Evolutionary conservation across 2,329 filamentous ascomycete genomes (phyloP).

Genomic region (Xylariaceae sp.): DNA sequence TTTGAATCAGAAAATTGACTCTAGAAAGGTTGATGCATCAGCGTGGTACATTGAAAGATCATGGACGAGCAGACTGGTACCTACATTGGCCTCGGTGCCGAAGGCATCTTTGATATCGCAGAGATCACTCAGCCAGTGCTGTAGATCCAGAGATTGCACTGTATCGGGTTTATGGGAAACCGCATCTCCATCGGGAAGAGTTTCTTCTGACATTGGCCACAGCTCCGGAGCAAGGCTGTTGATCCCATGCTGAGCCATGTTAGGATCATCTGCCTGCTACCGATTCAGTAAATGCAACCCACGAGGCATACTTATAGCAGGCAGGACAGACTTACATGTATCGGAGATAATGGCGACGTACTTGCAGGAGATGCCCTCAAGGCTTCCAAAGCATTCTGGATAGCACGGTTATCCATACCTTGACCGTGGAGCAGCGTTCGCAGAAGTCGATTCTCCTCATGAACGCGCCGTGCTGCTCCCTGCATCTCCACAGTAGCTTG

Average conservation of each 20-base stretch:
- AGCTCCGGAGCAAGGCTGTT: not conserved
- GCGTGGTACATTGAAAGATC: too few species aligned
- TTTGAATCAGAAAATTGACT: too few species aligned
- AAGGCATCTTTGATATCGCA: slow-evolving; percentile 4
- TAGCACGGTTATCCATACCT: slow-evolving; percentile 4
- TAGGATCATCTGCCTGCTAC: too few species aligned
- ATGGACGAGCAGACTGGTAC: too few species aligned
- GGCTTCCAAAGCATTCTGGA: not conserved
- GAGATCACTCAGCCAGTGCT: slow-evolving; percentile 5
- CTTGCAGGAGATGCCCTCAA: not conserved
- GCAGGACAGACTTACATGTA: too few species aligned
- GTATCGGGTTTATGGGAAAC: not conserved
- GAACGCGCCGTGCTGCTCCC: slow-evolving; percentile 4
- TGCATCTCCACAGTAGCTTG: slow-evolving; percentile 9
- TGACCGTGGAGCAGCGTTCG: slow-evolving; percentile 2
- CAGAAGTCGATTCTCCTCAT: slow-evolving; percentile 5
- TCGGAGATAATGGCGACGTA: too few species aligned
- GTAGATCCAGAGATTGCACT: not conserved
- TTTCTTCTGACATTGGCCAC: not conserved
- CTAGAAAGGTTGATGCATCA: too few species aligned
- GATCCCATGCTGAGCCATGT: too few species aligned
- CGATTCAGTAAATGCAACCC: too few species aligned
- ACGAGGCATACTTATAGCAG: too few species aligned
- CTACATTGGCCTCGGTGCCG: not conserved
- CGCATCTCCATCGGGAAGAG: not conserved